These are phyloP conservation scores for Zalerion maritima DNA, from an alignment of 495 filamentous ascomycete genomes.

Conservation along the genomic window DNA sequence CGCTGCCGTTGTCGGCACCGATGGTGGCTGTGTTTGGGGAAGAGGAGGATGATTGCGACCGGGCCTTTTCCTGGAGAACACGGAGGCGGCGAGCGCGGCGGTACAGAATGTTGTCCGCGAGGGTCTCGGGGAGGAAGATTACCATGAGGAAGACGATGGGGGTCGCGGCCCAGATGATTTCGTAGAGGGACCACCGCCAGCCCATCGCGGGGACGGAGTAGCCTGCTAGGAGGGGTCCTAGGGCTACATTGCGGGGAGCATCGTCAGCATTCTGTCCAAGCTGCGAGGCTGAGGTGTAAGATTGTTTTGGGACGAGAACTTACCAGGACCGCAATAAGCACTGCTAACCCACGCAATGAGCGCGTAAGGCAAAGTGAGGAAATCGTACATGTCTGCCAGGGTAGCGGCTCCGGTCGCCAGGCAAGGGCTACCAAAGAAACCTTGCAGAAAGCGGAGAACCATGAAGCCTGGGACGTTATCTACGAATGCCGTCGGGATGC, in stretches of 20 bases:
- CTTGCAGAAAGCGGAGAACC: slow-evolving; percentile 59
- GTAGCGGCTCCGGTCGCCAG: slow-evolving; percentile 63
- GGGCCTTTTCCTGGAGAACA: slow-evolving; percentile 27
- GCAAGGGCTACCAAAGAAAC: slow-evolving; percentile 62
- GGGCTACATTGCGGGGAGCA: slow-evolving; percentile 13
- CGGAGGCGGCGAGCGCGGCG: slow-evolving; percentile 25
- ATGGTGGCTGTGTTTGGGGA: no score
- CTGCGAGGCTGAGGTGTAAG: no score
- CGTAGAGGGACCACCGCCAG: slow-evolving; percentile 43
- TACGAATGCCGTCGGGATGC: slow-evolving; percentile 63
- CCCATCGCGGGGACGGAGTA: slow-evolving; percentile 44
- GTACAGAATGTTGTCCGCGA: slow-evolving; percentile 30
- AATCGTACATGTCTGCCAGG: slow-evolving; percentile 62
- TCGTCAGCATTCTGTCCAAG: no score
- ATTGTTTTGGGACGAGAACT: slow-evolving; percentile 1
- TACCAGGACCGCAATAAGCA: slow-evolving; percentile 31
- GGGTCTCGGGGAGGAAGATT: slow-evolving; percentile 31
- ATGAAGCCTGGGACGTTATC: slow-evolving; percentile 59
- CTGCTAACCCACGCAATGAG: slow-evolving; percentile 43
- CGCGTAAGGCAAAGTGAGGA: slow-evolving; percentile 56
- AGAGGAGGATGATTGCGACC: no score
- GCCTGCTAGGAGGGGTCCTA: slow-evolving; percentile 48
- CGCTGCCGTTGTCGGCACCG: no score
- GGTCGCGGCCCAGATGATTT: slow-evolving; percentile 37
- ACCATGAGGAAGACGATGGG: slow-evolving; percentile 31